Evolutionary conservation across 257 asterid species (phyloP).

Genomic region (Nicotiana undulata): DNA sequence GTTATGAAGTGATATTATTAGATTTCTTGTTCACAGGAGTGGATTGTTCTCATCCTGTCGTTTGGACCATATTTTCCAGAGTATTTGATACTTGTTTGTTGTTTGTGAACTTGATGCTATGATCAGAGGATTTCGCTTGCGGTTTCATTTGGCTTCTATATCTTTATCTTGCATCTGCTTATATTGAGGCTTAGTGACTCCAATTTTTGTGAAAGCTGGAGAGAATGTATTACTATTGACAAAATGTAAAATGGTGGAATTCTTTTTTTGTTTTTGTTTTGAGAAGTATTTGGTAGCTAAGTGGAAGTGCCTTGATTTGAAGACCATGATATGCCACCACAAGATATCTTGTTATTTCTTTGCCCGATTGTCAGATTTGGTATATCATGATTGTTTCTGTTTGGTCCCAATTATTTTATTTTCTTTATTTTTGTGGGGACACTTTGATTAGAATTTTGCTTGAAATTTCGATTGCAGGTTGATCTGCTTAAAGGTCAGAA

Average conservation of each 20-base stretch:
- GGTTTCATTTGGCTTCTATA: neutral
- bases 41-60: neutral
- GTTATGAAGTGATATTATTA: neutral
- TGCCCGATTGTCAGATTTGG: neutral
- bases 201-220: neutral
- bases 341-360: neutral
- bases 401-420: neutral
- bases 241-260: neutral
- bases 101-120: neutral
- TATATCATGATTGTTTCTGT: neutral
- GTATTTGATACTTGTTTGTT: neutral
- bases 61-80: neutral
- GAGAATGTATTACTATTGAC: neutral
- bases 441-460: neutral
- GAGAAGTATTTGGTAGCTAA: neutral
- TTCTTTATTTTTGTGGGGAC: neutral
- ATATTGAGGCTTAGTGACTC: neutral
- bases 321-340: neutral
- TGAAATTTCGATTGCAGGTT: conserved; percentile 37
- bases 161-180: neutral
- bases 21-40: neutral
- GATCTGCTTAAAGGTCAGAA: conserved; percentile 90
- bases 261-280: too few relatives aligned
- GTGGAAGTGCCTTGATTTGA: neutral
- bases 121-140: neutral